Evolutionary conservation across 2,329 filamentous ascomycete species (phyloP).

Genomic region (Penicillium sp.): DNA sequence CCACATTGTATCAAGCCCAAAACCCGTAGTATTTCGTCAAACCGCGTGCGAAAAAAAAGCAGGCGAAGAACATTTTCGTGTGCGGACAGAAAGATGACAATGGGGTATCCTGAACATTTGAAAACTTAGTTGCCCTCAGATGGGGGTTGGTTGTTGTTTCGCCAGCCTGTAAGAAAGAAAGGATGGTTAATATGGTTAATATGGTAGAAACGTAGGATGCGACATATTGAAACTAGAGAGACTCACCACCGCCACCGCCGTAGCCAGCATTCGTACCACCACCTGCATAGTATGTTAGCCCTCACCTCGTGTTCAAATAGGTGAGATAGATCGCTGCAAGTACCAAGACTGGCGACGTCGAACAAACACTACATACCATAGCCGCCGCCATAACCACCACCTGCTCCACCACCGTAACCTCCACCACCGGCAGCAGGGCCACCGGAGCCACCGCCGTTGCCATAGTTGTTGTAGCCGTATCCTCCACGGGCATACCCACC

Average conservation of each 20-base stretch:
- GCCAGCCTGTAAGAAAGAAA: slow-evolving; percentile 26
- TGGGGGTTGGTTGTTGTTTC: slow-evolving; percentile 24
- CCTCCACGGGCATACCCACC: slow-evolving; percentile 32
- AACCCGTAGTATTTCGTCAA: slow-evolving; percentile 13
- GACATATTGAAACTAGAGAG: neutral
- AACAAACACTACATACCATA: slow-evolving; percentile 31
- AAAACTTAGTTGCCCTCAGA: slow-evolving; percentile 23
- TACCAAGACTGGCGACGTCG: slow-evolving; percentile 1
- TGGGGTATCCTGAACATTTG: slow-evolving; percentile 13
- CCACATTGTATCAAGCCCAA: slow-evolving; percentile 12
- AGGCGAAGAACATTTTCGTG: slow-evolving; percentile 13
- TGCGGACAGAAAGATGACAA: slow-evolving; percentile 9
- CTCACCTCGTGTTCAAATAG: neutral
- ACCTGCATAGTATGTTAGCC: slow-evolving; percentile 9
- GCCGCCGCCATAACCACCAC: slow-evolving; percentile 36
- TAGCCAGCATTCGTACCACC: slow-evolving; percentile 32
- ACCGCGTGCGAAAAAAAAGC: slow-evolving; percentile 10
- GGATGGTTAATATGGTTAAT: slow-evolving; percentile 6
- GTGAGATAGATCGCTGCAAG: neutral
- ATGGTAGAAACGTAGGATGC: neutral
- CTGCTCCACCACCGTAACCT: slow-evolving; percentile 24
- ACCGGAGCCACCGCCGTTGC: slow-evolving; percentile 22
- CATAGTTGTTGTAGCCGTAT: slow-evolving; percentile 40
- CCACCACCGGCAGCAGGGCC: slow-evolving; percentile 32
- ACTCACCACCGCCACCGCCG: slow-evolving; percentile 33